Evolutionary conservation across 495 filamentous ascomycete genomes (phyloP).

Genomic region (Neurospora sp.): DNA sequence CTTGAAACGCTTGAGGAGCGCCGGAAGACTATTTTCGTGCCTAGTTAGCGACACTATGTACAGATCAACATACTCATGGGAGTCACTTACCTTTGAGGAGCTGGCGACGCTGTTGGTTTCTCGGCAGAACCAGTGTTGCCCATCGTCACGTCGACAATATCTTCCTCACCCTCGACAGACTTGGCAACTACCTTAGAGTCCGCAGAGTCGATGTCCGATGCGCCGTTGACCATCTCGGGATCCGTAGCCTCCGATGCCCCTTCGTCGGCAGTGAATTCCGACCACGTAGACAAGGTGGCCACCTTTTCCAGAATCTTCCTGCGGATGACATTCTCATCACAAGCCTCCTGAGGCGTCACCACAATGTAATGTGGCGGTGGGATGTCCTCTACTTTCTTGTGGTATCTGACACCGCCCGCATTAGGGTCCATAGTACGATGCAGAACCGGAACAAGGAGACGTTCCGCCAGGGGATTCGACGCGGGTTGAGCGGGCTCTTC

Average conservation of each 20-base stretch:
- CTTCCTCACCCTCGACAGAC: conserved; percentile 83
- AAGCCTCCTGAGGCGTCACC: conserved; percentile 39
- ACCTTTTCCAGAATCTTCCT: conserved; percentile 41
- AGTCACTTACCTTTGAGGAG: conserved; percentile 12
- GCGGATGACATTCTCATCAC: conserved; percentile 38
- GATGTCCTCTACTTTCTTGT: conserved; percentile 14
- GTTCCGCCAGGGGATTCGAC: conserved; percentile 57
- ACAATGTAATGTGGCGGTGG: conserved; percentile 43
- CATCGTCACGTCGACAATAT: conserved; percentile 86
- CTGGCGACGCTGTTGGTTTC: conserved; percentile 5
- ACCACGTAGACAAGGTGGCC: conserved; percentile 33
- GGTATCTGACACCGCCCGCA: conserved; percentile 1
- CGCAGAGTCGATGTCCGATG: conserved; percentile 63
- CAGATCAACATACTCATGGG: neutral
- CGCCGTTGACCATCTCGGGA: conserved; percentile 59
- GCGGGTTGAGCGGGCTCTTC: conserved; percentile 48
- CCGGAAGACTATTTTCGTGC: conserved; percentile 8
- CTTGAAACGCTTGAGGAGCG: conserved; percentile 21
- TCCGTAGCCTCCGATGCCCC: conserved; percentile 46
- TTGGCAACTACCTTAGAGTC: conserved; percentile 60
- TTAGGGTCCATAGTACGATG: conserved; percentile 38
- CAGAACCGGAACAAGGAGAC: conserved; percentile 69
- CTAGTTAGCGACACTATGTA: neutral
- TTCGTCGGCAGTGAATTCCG: conserved; percentile 35
- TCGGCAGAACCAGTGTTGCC: conserved; percentile 40